Conservation (phyloP, 1,284 basidiomycete species). For the Marasmius tenuissimus region DNA sequence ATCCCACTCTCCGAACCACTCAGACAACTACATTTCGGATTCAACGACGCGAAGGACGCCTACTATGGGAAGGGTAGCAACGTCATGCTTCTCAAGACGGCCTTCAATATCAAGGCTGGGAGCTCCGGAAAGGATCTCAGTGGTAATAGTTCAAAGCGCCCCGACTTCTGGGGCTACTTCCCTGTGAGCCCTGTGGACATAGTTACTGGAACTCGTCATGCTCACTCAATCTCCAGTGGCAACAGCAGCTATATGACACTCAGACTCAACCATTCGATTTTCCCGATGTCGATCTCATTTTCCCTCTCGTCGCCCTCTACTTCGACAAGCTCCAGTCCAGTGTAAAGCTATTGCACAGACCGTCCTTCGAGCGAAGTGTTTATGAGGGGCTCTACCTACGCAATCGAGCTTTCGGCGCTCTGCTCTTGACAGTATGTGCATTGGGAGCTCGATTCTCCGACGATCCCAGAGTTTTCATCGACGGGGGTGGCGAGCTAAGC, state of each 20-base stretch:
- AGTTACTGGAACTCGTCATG: not conserved
- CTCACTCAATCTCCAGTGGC: not conserved
- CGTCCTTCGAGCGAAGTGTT: conserved; percentile 43
- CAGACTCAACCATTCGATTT: conserved; percentile 19
- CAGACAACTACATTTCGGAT: not conserved
- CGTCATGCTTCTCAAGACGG: conserved; percentile 7
- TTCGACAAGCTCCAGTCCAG: conserved; percentile 41
- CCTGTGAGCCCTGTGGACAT: not conserved
- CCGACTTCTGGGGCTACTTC: conserved; percentile 5
- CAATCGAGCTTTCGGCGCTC: conserved; percentile 42
- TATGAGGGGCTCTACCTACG: conserved; percentile 35
- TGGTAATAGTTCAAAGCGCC: not conserved
- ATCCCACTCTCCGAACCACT: not conserved
- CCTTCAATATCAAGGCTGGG: conserved; percentile 4
- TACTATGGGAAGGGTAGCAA: conserved; percentile 8
- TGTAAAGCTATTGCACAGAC: conserved; percentile 46
- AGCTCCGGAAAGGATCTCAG: not conserved
- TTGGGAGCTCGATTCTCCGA: conserved; percentile 45
- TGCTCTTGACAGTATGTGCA: conserved; percentile 50
- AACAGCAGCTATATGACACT: not conserved
- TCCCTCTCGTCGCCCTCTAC: conserved; percentile 44
- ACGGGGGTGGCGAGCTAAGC: conserved; percentile 23
- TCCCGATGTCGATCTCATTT: conserved; percentile 36
- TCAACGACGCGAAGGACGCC: not conserved
- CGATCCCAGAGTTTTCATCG: conserved; percentile 39